Conservation (phyloP, 768 basidiomycete species). For the Lactifluus rugatus region DNA sequence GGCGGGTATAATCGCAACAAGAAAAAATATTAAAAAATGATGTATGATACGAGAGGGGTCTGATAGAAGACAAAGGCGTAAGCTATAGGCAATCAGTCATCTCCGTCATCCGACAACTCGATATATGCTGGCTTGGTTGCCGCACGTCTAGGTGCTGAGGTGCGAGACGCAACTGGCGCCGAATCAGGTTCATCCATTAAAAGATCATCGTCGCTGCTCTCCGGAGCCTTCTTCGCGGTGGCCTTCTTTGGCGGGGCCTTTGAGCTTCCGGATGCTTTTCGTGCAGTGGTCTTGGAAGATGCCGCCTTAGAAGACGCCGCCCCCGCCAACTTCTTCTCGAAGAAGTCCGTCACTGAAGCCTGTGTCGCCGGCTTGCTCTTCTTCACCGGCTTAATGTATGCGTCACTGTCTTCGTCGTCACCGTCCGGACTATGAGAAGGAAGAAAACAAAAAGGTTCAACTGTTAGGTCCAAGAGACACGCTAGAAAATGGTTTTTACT, state of each 20-base stretch:
- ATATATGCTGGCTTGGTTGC: conserved; percentile 32
- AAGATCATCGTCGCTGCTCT: conserved; percentile 36
- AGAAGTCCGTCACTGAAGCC: conserved; percentile 47
- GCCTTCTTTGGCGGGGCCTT: conserved; percentile 26
- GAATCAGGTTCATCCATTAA: conserved; percentile 34
- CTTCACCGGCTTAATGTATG: conserved; percentile 41
- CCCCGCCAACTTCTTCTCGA: conserved; percentile 31
- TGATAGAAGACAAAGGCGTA: conserved; percentile 37
- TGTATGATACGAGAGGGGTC: conserved; percentile 22
- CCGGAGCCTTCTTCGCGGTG: conserved; percentile 25
- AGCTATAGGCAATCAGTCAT: conserved; percentile 25
- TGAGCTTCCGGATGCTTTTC: conserved; percentile 51
- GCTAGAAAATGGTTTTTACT: conserved; percentile 10
- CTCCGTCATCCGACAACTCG: conserved; percentile 40
- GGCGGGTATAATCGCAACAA: neutral
- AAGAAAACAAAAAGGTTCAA: neutral
- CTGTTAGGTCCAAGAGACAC: neutral
- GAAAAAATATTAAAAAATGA: too few species aligned
- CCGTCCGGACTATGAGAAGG: neutral
- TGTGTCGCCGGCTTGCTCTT: conserved; percentile 33
- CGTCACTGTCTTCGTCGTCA: neutral
- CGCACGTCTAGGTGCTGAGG: conserved; percentile 37
- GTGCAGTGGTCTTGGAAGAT: conserved; percentile 18
- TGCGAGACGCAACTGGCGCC: conserved; percentile 31
- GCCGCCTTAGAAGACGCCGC: conserved; percentile 8